Conservation (phyloP, 768 basidiomycete species). For the Lentinus brumalis region DNA sequence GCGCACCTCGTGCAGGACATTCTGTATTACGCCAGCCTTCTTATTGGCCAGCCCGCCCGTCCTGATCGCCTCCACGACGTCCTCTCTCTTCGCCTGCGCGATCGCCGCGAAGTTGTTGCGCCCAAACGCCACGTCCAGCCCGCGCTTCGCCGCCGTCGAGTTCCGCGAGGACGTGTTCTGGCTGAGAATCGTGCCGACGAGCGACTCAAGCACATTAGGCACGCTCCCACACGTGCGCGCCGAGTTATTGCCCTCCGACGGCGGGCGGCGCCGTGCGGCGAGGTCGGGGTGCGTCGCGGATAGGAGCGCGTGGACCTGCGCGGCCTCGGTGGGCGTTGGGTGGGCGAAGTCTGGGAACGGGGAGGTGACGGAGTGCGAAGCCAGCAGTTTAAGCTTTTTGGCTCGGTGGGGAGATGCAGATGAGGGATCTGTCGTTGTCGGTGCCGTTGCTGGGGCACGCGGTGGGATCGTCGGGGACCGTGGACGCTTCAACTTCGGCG, state of each 20-base stretch:
- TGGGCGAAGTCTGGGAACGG: conserved; percentile 49
- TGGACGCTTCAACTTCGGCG: conserved; percentile 19
- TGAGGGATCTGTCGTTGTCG: background rate
- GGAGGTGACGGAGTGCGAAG: conserved; percentile 41
- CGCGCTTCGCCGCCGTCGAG: conserved; percentile 50
- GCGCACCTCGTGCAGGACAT: conserved; percentile 44
- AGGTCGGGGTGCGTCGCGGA: conserved; percentile 31
- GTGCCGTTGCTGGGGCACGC: background rate
- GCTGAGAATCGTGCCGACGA: conserved; percentile 61
- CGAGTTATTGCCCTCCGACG: conserved; percentile 37
- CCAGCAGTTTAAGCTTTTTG: conserved; percentile 56
- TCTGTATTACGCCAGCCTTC: conserved; percentile 58
- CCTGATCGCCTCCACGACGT: conserved; percentile 52
- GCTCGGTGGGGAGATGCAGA: conserved; percentile 12
- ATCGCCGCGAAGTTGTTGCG: conserved; percentile 52
- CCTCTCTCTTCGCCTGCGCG: conserved; percentile 41
- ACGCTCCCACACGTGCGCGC: conserved; percentile 48
- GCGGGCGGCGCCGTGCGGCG: conserved; percentile 30
- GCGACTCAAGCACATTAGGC: conserved; percentile 57
- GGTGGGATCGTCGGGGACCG: conserved; percentile 16
- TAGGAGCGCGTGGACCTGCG: conserved; percentile 44
- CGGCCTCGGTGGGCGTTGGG: conserved; percentile 47
- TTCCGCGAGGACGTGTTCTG: conserved; percentile 59
- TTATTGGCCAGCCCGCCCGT: conserved; percentile 61
- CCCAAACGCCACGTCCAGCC: conserved; percentile 51